Conservation (phyloP, 1,284 basidiomycete genomes). For the Mycena citricolor region DNA sequence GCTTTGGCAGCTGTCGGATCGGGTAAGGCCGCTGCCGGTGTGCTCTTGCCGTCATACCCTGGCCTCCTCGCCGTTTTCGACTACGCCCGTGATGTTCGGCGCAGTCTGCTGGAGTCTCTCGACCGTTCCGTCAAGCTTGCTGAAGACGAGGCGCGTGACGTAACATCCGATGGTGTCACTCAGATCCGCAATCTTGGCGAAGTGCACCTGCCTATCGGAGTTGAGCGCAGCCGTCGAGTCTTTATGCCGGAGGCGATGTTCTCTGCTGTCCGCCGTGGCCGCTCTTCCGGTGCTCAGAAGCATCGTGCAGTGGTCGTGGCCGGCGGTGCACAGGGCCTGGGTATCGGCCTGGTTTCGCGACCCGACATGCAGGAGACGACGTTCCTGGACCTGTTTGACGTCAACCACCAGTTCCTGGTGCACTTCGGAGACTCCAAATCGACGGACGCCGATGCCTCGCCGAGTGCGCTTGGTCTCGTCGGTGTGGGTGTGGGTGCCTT, state of each 20-base stretch:
- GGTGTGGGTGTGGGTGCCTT: slow-evolving; percentile 35
- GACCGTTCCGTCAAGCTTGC: slow-evolving; percentile 81
- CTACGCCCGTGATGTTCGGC: slow-evolving; percentile 85
- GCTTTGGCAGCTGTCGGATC: slow-evolving; percentile 80
- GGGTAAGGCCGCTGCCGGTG: slow-evolving; percentile 62
- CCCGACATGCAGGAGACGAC: slow-evolving; percentile 72
- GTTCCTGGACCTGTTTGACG: slow-evolving; percentile 86
- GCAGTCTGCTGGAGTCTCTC: slow-evolving; percentile 75
- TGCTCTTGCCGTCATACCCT: slow-evolving; percentile 81
- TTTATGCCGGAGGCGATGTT: slow-evolving; percentile 99
- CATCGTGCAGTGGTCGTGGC: slow-evolving; percentile 58
- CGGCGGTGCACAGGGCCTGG: slow-evolving; percentile 71
- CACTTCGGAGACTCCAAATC: slow-evolving; percentile 55
- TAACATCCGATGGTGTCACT: slow-evolving; percentile 71
- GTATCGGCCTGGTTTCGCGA: slow-evolving; percentile 71
- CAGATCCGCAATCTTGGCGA: slow-evolving; percentile 75
- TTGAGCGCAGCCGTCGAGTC: slow-evolving; percentile 78
- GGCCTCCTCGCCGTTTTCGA: slow-evolving; percentile 88
- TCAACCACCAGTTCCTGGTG: slow-evolving; percentile 74
- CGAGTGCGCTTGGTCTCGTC: slow-evolving; percentile 70
- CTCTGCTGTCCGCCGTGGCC: slow-evolving; percentile 50
- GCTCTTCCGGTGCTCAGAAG: slow-evolving; percentile 44
- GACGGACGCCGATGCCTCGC: slow-evolving; percentile 53
- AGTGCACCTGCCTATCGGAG: slow-evolving; percentile 76
- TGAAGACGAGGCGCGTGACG: slow-evolving; percentile 80